These are phyloP conservation scores for Condylostoma magnum DNA, from an alignment of 169 alveolate genomes.

Conservation along the genomic window DNA sequence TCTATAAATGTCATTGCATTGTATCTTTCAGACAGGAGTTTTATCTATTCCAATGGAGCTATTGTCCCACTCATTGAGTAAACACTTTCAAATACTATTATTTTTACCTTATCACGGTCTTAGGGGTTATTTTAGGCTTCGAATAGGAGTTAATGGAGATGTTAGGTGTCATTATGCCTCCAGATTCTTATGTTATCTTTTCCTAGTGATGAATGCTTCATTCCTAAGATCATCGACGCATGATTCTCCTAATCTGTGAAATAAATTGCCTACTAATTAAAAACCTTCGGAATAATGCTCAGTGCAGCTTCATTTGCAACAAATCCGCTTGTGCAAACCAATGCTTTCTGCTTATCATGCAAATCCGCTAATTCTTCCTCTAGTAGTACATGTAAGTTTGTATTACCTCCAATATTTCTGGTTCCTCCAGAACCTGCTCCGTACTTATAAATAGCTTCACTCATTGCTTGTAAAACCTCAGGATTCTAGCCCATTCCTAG, in stretches of 20 bases:
- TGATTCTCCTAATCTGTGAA: conserved; percentile 87
- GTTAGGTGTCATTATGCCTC: conserved; percentile 71
- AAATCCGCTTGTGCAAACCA: conserved; percentile 81
- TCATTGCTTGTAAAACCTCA: conserved; percentile 72
- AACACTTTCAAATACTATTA: conserved; percentile 85
- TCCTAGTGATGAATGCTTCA: conserved; percentile 66
- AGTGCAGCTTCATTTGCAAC: conserved; percentile 89
- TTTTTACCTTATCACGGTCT: conserved; percentile 58
- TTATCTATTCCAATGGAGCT: conserved; percentile 67
- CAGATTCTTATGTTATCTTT: conserved; percentile 45
- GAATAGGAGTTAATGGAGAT: conserved; percentile 56
- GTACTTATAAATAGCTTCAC: conserved; percentile 59
- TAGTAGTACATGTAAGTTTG: conserved; percentile 66
- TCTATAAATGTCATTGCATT: conserved; percentile 80
- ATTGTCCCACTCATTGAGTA: conserved; percentile 87
- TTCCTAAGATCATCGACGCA: conserved; percentile 88
- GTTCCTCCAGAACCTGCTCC: conserved; percentile 93
- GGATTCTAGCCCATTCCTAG: conserved; percentile 86
- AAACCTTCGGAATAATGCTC: conserved; percentile 69
- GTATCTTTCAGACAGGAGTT: conserved; percentile 75
- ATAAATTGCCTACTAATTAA: conserved; percentile 60
- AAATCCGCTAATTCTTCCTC: conserved; percentile 80
- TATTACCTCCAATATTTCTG: conserved; percentile 86
- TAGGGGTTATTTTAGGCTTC: conserved; percentile 43
- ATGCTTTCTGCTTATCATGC: conserved; percentile 77